Base-by-base conservation (phyloP, 1,284 basidiomycete genomes). In the Malassezia nana region DNA sequence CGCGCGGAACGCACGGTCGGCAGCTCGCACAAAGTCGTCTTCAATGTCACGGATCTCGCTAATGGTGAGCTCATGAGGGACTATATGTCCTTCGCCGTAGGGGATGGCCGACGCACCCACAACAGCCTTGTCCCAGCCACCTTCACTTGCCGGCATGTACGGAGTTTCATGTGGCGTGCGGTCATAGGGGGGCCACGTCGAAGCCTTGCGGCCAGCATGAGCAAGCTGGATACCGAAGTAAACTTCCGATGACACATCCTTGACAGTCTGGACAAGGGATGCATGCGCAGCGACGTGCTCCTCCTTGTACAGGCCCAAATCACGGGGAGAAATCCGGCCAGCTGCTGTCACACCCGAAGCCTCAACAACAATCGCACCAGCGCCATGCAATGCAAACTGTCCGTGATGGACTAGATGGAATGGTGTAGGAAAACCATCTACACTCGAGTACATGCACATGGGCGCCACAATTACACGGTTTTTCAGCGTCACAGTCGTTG, bases 171-270 rank as follows among this genome's bases (percentile, higher is more conserved):
- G 15, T 31, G 55, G 57, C 9, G 46, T 18, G 77, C 78, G 28
- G 78, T 67, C 24, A 59, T 57, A 54, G 57, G 77, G n/a, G 75
- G 72, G 48, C 64, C 63, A 57, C 62, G 59, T 55, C 24, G 81
- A 82, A 0, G 84, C 83, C 72, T 87, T 87, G 31, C 85, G 77
- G 0, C 86, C 85, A 0, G 84, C 85, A 70, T 88, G 87, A 0
- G 81, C 82, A 13, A 91, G 79, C 73, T 91, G 88, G 46, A 91
- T 81, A 7, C 82, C 87, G 18, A 89, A 81, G 9, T 42, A 82
- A 77, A 48, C 80, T 79, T 61, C 87, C 82, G 1, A 82, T 79
- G 70, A 54, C 40, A 73, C 60, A 24, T 59, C 56, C 52, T 89
- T 86, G 20, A 84, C 82, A 55, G 86, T 87, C 38, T 84, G 80